These are phyloP conservation scores for Rhexocercosporidium sp. DNA, from an alignment of 2,329 filamentous ascomycete genomes.

Conservation along the genomic window DNA sequence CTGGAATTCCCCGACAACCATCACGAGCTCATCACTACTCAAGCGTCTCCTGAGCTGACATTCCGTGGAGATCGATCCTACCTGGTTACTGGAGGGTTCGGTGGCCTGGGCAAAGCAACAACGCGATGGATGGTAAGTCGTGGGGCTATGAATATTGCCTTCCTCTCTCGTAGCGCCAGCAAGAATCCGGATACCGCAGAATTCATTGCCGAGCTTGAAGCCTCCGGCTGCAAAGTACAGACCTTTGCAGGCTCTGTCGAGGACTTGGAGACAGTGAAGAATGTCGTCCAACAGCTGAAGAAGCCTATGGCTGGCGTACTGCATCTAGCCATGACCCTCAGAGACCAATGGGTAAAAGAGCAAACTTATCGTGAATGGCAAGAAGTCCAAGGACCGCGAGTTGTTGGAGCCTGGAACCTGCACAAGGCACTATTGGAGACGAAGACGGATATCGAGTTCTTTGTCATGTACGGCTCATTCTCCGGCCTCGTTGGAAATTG, in stretches of 20 bases:
- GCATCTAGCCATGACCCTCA: conserved; percentile 49
- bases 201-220: not conserved
- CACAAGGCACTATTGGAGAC: conserved; percentile 42
- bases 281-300: conserved; percentile 10
- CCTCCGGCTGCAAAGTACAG: not conserved
- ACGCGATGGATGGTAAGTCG: conserved; percentile 44
- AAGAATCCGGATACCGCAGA: not conserved
- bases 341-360: conserved; percentile 39
- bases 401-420: conserved; percentile 59
- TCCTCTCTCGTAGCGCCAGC: conserved; percentile 42
- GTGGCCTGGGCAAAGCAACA: conserved; percentile 44
- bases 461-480: conserved; percentile 45
- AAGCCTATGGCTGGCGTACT: conserved; percentile 26
- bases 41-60: not conserved
- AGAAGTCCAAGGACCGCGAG: conserved; percentile 55
- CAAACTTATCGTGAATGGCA: conserved; percentile 42
- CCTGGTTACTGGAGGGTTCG: conserved; percentile 47
- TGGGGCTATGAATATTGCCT: conserved; percentile 45
- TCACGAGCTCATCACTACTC: not conserved
- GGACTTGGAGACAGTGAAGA: not conserved
- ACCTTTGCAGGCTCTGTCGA: conserved; percentile 11
- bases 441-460: conserved; percentile 42
- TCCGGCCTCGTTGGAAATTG: conserved; percentile 38
- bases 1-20: conserved; percentile 9
- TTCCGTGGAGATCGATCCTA: conserved; percentile 33